Percentiles rank a stretch among this genome's conserved stretches.
Conservation (phyloP, 139 green algal genomes). For the Coelastrella sp. region DNA sequence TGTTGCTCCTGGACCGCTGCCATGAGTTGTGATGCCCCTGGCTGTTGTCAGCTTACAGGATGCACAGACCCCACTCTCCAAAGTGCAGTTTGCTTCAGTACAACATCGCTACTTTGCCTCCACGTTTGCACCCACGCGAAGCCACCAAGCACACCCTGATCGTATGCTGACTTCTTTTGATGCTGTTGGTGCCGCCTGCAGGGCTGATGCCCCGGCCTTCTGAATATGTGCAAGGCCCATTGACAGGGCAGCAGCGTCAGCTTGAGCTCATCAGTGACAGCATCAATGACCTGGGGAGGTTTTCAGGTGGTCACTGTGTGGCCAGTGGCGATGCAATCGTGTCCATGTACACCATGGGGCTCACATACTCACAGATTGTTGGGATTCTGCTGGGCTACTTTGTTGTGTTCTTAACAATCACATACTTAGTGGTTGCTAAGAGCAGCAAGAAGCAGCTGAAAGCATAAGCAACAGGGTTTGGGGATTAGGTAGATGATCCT, state of each 20-base stretch:
- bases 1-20: not conserved
- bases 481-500: no score
- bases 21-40: not conserved
- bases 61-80: not conserved
- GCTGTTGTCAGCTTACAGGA: not conserved
- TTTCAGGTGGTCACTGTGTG: conserved; percentile 19
- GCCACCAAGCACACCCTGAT: no score
- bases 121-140: no score
- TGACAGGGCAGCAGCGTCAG: not conserved
- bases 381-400: conserved; percentile 46
- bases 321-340: conserved; percentile 43
- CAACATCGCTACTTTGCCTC: no score
- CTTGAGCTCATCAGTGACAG: not conserved
- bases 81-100: no score
- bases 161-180: no score
- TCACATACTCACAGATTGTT: not conserved
- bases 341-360: conserved; percentile 17
- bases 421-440: conserved; percentile 38
- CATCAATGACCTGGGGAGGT: not conserved
- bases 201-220: not conserved
- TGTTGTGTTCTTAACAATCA: conserved; percentile 37
- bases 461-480: not conserved
- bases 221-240: not conserved
- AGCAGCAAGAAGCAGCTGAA: not conserved
- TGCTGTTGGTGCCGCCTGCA: not conserved